Base-by-base conservation (phyloP, 2,329 filamentous ascomycete species). In the Diplocarpon mali region DNA sequence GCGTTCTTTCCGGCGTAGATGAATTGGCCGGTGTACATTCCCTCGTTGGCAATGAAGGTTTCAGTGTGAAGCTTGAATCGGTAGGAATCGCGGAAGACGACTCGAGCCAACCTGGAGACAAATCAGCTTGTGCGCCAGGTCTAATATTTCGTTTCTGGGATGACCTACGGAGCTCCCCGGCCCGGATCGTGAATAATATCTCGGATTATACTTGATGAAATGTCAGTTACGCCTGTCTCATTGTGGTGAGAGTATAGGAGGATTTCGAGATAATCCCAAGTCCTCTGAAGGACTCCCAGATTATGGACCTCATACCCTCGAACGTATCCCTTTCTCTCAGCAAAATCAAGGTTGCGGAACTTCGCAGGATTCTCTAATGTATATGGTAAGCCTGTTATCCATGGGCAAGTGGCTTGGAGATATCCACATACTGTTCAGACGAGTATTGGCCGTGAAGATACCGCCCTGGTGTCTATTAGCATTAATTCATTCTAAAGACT, bases 21-120 rank as follows among this genome's bases (percentile, higher is more conserved):
- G 80, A 98, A 98, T 74, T 98, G 92, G 69, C 92, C 92, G 60
- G 92, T 95, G 86, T 96, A 98, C 89, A 96, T 95, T 76, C 92
- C 92, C 80, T 98, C 92, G 76, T 96, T 98, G 73, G 92, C 92
- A 68, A 98, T 98, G 83, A 98, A 95, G 62, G 92, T 98, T 83
- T 98, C 89, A 70, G 84, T 90, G 69, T 88, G 75, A 69, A 89
- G 83, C 83, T 94, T 95, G 85, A 86, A 96, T 72, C 82, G 80
- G 84, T 98, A 98, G 64, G 92, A 88, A 73, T 94, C 85, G 64
- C 92, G 89, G 86, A 98, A 98, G 13, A 39, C 40, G 66, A 98
- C 89, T 73, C 86, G 87, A 69, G 92, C 92, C 67, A 98, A 86
- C 63, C 40, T 42, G 8, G 13, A 15, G 8, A 29, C 3, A 11